Percentiles rank a stretch among this genome's conserved stretches.
phyloP scores from a whole-genome alignment of 768 basidiomycete genomes.

The Agrocybe pediades region DNA sequence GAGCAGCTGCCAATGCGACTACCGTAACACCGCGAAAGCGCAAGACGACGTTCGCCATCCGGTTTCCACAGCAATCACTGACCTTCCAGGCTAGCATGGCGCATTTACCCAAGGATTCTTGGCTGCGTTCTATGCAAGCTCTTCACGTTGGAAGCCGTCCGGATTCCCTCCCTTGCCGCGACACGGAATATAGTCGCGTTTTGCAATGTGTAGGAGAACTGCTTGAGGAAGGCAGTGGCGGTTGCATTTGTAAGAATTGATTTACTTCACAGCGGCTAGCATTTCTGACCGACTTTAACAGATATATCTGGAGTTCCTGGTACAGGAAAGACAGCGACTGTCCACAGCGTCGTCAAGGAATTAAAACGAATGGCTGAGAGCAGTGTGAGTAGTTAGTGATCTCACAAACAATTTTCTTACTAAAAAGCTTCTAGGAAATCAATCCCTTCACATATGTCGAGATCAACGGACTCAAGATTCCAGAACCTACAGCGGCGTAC shows the following conservation, averaged over 20 bases:
- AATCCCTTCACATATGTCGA: constrained; percentile 96
- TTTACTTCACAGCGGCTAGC: not conserved
- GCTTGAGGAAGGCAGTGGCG: constrained; percentile 90
- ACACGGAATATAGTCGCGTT: constrained; percentile 80
- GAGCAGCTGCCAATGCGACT: constrained; percentile 7
- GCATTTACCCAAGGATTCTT: constrained; percentile 72
- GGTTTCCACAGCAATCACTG: constrained; percentile 33
- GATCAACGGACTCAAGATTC: too few species aligned
- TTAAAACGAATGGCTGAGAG: constrained; percentile 86
- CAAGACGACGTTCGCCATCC: constrained; percentile 23
- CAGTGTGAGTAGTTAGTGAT: constrained; percentile 67
- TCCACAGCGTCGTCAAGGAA: constrained; percentile 89
- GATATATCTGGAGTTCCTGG: constrained; percentile 99
- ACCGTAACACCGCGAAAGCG: constrained; percentile 27
- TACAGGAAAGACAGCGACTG: constrained; percentile 98
- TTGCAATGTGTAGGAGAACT: constrained; percentile 78
- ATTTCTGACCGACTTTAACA: constrained; percentile 30
- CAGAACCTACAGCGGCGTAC: constrained; percentile 93
- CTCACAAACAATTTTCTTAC: too few species aligned
- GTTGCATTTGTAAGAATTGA: constrained; percentile 82
- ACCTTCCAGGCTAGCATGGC: constrained; percentile 39
- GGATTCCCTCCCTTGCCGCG: constrained; percentile 85
- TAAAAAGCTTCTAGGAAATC: too few species aligned
- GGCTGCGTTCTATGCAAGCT: constrained; percentile 86
- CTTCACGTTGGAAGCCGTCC: constrained; percentile 94